These are phyloP conservation scores for Parathielavia hyrcaniae DNA, from an alignment of 495 filamentous ascomycete species.

Conservation along the genomic window DNA sequence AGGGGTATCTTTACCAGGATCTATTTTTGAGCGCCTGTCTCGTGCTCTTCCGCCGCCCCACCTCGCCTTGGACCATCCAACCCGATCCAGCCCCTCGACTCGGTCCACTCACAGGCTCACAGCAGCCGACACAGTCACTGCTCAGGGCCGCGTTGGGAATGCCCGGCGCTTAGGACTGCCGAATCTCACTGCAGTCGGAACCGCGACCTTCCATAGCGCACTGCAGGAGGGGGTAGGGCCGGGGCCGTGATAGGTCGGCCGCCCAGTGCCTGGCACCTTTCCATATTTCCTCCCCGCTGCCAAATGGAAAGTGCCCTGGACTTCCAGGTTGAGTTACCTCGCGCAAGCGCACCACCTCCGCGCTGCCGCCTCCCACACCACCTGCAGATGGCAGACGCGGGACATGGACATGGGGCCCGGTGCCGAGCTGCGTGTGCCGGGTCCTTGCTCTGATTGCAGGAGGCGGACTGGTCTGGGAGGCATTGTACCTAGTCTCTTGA, in stretches of 20 bases:
- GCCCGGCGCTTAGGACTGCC: constrained; percentile 26
- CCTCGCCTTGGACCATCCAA: constrained; percentile 12
- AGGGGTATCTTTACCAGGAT: constrained; percentile 11
- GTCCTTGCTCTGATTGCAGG: not conserved
- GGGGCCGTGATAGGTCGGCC: constrained; percentile 11
- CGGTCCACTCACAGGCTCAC: constrained; percentile 21
- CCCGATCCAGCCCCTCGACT: constrained; percentile 12
- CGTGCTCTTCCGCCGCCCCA: constrained; percentile 5
- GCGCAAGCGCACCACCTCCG: not conserved
- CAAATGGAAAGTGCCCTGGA: not conserved
- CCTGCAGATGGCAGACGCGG: constrained; percentile 7
- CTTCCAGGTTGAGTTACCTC: not conserved
- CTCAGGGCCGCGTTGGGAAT: constrained; percentile 8
- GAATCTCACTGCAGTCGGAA: constrained; percentile 26
- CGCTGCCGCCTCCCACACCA: constrained; percentile 4
- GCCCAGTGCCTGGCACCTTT: not conserved
- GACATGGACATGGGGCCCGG: constrained; percentile 5
- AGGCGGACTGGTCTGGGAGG: too few species aligned
- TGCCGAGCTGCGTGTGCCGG: not conserved
- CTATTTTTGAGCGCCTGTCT: constrained; percentile 30
- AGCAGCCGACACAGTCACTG: constrained; percentile 1
- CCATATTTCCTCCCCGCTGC: not conserved
- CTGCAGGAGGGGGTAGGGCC: constrained; percentile 15
- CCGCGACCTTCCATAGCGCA: constrained; percentile 19
- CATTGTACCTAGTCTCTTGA: not conserved